Base-by-base conservation (phyloP, 164 flowering plant genomes). In the Protea cynaroides region DNA sequence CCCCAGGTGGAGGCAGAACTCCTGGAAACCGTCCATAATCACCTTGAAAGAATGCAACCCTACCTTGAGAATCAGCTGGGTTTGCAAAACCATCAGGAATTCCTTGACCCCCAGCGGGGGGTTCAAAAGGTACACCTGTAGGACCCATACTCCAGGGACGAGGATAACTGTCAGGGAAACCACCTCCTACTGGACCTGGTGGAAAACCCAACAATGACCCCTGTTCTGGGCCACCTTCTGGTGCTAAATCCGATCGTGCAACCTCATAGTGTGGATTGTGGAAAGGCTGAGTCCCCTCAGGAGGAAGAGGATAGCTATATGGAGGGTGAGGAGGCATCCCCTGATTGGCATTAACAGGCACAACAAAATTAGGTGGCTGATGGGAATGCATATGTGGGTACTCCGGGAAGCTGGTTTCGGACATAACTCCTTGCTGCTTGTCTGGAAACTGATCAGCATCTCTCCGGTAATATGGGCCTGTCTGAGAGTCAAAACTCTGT, bases 181-280 rank as follows among this genome's bases (percentile, higher is more conserved):
- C 76, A 12, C 67, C 65, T 15, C 73, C 81, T 8, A 78, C 70
- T 21, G 82, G 81, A 64, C 82, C 76, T 14, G 86, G 80, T 49
- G 86, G 82, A 57, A 78, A 86, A 14, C 97, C 92, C 73, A 80
- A 43, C 66, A 85, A 71, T 57, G 95, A 82, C 15, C 89, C 82
- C 62, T 84, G 97, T 56, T 81, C 90, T 22, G 84, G 34, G 49
- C 82, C 90, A 54, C 61, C 70, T 44, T 86, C 89, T 22, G 84
- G 66, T 7, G 74, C 71, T 46, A 83, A 69, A 55, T 83, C 91
- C 40, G 77, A 73, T 54, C 86, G 72, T 21, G 83, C 67, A 54
- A 80, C 70, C 66, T 86, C 90, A 65, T 76, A 87, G 25, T 79
- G 77, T 23, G 81, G 61, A 61, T 60, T 71, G 61, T 75, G 87